A percentile compares a stretch with the other conserved stretches of the same genome.
Conservation (phyloP, 768 basidiomycete species). For the Mycena chlorophos region DNA sequence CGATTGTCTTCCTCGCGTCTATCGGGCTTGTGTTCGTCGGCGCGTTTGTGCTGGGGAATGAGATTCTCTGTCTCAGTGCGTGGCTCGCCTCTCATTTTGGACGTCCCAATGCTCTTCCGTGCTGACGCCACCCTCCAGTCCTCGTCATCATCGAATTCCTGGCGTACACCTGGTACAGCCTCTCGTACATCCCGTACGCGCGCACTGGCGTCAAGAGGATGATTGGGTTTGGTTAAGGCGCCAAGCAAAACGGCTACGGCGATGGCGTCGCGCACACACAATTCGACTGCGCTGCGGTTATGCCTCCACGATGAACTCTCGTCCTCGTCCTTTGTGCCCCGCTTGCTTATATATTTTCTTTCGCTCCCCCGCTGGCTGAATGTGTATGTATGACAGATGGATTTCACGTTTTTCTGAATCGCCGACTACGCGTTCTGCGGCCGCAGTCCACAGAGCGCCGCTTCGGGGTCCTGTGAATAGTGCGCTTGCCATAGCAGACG, state of each 20-base stretch:
- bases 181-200: constrained; percentile 92
- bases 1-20: constrained; percentile 72
- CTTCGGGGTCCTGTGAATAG: no score
- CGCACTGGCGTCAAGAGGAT: constrained; percentile 68
- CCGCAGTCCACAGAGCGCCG: no score
- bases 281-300: no score
- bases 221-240: constrained; percentile 47
- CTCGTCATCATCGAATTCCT: constrained; percentile 91
- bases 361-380: no score
- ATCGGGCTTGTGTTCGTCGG: constrained; percentile 84
- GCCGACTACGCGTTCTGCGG: no score
- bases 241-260: constrained; percentile 12
- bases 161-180: constrained; percentile 86
- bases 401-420: no score
- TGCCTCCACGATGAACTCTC: no score
- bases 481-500: no score
- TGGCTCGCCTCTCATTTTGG: constrained; percentile 1
- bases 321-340: no score
- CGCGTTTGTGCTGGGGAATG: constrained; percentile 75
- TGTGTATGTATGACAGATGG: no score
- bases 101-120: constrained; percentile 8
- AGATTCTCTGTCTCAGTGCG: constrained; percentile 73
- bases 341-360: no score
- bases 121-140: constrained; percentile 44
- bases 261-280: no score